phyloP scores from a whole-genome alignment of 805 yeast genomes.

The Candida loeiensis region DNA sequence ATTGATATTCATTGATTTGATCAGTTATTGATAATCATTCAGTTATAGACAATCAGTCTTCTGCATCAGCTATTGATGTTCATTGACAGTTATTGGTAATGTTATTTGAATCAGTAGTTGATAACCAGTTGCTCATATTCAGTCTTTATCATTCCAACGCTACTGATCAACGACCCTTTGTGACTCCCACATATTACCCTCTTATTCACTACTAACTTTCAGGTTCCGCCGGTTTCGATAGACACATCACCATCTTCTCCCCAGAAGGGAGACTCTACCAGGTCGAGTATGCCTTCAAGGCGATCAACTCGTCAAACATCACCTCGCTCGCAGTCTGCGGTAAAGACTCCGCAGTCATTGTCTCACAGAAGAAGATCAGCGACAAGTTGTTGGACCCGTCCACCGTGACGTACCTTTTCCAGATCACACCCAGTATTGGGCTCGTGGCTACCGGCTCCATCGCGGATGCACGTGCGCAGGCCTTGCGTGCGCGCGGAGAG shows the following conservation, averaged over 20 bases:
- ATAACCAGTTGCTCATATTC: not conserved
- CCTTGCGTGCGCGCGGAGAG: constrained; percentile 88
- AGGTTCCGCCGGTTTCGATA: constrained; percentile 93
- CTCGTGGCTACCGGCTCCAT: constrained; percentile 92
- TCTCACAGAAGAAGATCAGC: constrained; percentile 94
- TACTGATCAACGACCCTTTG: too few relatives aligned
- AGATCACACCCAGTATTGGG: constrained; percentile 77
- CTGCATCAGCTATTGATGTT: too few relatives aligned
- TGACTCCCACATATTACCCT: too few relatives aligned
- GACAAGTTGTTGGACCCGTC: constrained; percentile 87
- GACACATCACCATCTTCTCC: constrained; percentile 97
- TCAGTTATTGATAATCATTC: too few relatives aligned
- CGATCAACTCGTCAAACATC: constrained; percentile 87
- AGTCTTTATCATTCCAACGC: too few relatives aligned
- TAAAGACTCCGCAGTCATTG: constrained; percentile 77
- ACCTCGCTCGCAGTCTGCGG: constrained; percentile 88
- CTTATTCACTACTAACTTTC: constrained; percentile 24
- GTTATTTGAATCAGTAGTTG: too few relatives aligned
- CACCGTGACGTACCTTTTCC: constrained; percentile 83
- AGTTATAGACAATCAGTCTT: too few relatives aligned
- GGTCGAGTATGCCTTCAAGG: constrained; percentile 97
- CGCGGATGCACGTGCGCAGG: constrained; percentile 92
- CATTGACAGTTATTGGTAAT: too few relatives aligned
- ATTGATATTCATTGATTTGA: too few relatives aligned
- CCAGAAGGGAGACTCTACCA: constrained; percentile 98